These are phyloP conservation scores for Podila epigama DNA, from an alignment of 192 early-diverging fungal species.

Conservation along the genomic window DNA sequence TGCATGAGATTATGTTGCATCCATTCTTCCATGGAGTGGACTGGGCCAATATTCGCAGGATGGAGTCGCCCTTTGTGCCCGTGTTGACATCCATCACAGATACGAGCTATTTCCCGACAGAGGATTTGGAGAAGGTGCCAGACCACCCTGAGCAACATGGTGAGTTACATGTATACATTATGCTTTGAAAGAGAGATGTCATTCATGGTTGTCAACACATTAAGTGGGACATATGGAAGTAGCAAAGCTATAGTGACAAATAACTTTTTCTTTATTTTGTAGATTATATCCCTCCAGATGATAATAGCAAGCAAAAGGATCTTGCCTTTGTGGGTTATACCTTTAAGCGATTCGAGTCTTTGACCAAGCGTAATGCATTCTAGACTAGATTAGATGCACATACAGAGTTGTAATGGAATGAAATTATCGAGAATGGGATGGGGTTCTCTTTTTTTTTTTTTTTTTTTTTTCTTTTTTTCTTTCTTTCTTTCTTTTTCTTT, in stretches of 20 bases:
- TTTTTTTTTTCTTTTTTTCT: not conserved
- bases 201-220: no score
- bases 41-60: conserved; percentile 85
- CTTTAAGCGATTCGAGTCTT: conserved; percentile 90
- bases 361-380: conserved; percentile 69
- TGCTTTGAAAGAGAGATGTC: no score
- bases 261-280: no score
- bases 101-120: conserved; percentile 97
- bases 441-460: not conserved
- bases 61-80: conserved; percentile 93
- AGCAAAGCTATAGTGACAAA: no score
- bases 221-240: no score
- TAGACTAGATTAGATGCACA: not conserved
- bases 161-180: not conserved
- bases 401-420: not conserved
- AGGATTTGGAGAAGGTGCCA: conserved; percentile 86
- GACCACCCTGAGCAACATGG: conserved; percentile 50
- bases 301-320: conserved; percentile 78
- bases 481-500: not conserved
- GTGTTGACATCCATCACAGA: conserved; percentile 94
- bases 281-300: conserved; percentile 10
- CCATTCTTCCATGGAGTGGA: conserved; percentile 95
- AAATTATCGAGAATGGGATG: no score
- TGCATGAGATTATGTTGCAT: conserved; percentile 88
- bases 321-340: conserved; percentile 99